Conservation (phyloP, 495 filamentous ascomycete species). For the Cairneyella variabilis region DNA sequence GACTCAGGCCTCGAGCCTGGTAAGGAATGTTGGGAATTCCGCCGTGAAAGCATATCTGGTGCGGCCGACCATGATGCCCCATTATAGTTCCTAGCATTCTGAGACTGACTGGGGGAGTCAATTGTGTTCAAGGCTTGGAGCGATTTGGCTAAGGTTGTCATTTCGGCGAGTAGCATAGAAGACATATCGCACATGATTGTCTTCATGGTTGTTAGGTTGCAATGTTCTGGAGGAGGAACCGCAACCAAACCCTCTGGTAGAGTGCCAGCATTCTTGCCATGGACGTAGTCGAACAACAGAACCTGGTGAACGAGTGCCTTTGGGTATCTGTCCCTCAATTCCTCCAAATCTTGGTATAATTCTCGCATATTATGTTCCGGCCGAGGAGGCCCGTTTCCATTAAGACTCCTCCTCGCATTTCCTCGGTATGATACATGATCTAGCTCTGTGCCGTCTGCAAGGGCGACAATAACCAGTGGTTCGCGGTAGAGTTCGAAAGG, state of each 20-base stretch:
- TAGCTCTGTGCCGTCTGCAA: constrained; percentile 69
- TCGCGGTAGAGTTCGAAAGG: constrained; percentile 86
- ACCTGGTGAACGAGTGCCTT: constrained; percentile 74
- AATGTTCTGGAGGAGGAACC: constrained; percentile 67
- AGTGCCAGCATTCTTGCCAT: constrained; percentile 37
- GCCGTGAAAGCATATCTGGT: constrained; percentile 33
- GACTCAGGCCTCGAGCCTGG: constrained; percentile 45
- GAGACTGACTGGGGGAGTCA: constrained; percentile 63
- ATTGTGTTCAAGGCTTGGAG: constrained; percentile 76
- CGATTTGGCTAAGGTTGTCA: constrained; percentile 81
- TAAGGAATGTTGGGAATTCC: constrained; percentile 51
- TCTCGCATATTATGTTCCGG: constrained; percentile 43
- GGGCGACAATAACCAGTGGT: constrained; percentile 71
- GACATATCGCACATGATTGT: constrained; percentile 93
- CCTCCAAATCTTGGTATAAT: constrained; percentile 63
- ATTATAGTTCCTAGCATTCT: constrained; percentile 29
- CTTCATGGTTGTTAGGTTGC: constrained; percentile 85
- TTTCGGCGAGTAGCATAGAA: constrained; percentile 75
- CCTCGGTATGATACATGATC: constrained; percentile 32
- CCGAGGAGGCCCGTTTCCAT: constrained; percentile 38
- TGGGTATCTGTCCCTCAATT: constrained; percentile 66
- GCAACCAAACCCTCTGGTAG: constrained; percentile 61
- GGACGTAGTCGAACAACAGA: constrained; percentile 70
- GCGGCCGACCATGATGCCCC: constrained; percentile 34
- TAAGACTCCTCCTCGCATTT: constrained; percentile 40